phyloP scores from a whole-genome alignment of 768 basidiomycete genomes.

The Filobasidium wieringae region DNA sequence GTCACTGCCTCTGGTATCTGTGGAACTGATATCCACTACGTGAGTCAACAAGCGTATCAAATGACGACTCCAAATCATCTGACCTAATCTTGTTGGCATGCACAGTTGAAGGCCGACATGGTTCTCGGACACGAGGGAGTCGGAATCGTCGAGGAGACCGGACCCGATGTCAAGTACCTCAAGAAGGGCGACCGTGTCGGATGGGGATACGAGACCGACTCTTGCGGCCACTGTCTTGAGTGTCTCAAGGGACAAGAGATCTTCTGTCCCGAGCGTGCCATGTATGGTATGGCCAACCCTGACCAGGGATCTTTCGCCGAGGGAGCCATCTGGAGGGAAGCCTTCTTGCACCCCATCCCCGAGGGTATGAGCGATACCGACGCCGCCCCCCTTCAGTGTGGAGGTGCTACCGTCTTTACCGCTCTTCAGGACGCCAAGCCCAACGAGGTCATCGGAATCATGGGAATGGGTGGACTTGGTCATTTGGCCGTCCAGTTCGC shows the following conservation, averaged over 20 bases:
- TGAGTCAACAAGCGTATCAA: background rate
- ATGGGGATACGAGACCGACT: conserved; percentile 10
- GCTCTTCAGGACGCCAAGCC: conserved; percentile 15
- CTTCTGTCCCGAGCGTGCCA: conserved; percentile 4
- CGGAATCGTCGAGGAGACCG: conserved; percentile 7
- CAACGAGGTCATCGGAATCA: conserved; percentile 30
- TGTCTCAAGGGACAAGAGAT: conserved; percentile 9
- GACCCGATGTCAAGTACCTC: conserved; percentile 4
- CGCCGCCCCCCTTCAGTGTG: conserved; percentile 13
- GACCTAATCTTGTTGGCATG: background rate
- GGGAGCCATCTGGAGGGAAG: conserved; percentile 3
- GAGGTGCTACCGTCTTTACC: conserved; percentile 11
- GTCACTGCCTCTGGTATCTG: conserved; percentile 12
- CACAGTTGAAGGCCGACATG: conserved; percentile 1
- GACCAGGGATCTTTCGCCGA: conserved; percentile 12
- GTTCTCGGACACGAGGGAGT: conserved; percentile 10
- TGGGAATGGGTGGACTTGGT: conserved; percentile 30
- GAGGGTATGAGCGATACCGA: background rate
- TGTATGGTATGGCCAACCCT: conserved; percentile 3
- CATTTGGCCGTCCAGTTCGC: conserved; percentile 41
- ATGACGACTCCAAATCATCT: background rate
- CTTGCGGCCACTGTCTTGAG: conserved; percentile 9
- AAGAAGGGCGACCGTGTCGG: conserved; percentile 13
- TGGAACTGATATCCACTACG: background rate
- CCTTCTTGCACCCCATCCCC: conserved; percentile 13